Evolutionary conservation across 805 yeast genomes (phyloP), one percentile per base, ranked within the genome.

Genomic region (Lipomyces kockii): DNA sequence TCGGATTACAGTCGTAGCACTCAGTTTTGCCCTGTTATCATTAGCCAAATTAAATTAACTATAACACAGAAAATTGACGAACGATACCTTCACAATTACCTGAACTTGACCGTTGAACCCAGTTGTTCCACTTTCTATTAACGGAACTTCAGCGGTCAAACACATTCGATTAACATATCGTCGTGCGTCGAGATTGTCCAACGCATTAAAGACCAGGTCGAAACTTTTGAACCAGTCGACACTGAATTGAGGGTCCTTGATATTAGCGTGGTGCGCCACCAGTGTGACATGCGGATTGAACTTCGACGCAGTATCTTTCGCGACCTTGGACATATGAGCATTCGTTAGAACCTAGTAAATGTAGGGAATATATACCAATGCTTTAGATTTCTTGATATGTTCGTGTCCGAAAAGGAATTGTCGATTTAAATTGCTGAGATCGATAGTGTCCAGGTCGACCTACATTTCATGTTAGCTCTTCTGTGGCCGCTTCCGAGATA

Each of bases 41-140:
- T 27, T n/a, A 34, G 22, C 43, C 43, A 22, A 63, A 43, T 37
- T n/a, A 20, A 11, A 37, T n/a, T n/a, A n/a, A n/a, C n/a, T n/a
- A n/a, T 4, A 49, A 11, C 37, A 12, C 46, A 5, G 25, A 64
- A 29, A 32, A 55, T 11, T n/a, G n/a, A 17, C 9, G 49, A 58
- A 11, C 58, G 8, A 12, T 55, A 62, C 68, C 65, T 66, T 66
- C 69, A 86, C 83, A 65, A 95, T 94, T 1, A 97, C 97, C 75
- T 92, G 97, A 43, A 91, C 90, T 77, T 95, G 97, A 27, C 99
- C 99, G 70, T 87, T 88, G 71, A 89, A 90, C 1, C 99, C 99
- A 0, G 97, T 90, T 0, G 98, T 93, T 9, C 99, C 99, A 63
- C 92, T 86, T 78, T 95, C 99, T 84, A 95, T 86, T 61, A 94